Evolutionary conservation across 2,329 filamentous ascomycete genomes (phyloP).

Genomic region (Epichloe glyceriae): DNA sequence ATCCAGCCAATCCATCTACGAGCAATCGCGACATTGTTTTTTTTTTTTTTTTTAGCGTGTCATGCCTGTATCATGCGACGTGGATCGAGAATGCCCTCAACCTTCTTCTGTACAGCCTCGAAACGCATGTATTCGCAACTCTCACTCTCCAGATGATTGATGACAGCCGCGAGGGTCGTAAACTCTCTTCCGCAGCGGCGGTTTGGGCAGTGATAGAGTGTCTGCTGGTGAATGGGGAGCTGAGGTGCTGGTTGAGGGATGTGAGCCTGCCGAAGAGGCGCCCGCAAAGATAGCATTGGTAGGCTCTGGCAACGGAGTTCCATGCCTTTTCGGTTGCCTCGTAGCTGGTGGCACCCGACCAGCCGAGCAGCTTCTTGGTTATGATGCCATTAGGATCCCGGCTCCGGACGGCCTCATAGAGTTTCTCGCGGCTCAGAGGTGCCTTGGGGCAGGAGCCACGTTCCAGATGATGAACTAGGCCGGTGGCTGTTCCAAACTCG

Average conservation of each 20-base stretch:
- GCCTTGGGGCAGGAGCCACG: neutral
- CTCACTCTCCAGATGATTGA: neutral
- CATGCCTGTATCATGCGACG: neutral
- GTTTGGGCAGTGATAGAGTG: neutral
- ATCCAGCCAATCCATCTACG: neutral
- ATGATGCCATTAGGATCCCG: neutral
- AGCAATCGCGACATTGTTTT: neutral
- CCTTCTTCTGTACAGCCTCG: neutral
- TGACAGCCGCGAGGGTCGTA: neutral
- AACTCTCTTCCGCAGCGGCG: neutral
- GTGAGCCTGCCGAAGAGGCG: neutral
- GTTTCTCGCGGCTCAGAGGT: neutral
- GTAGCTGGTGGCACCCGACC: neutral
- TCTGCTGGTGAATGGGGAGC: neutral
- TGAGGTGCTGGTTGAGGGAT: neutral
- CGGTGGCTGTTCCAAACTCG: neutral
- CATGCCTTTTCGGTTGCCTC: neutral
- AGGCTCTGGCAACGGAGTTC: neutral
- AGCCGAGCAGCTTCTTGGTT: neutral
- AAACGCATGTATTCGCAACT: neutral
- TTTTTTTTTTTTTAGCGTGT: slow-evolving; percentile 19
- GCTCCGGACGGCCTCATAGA: neutral
- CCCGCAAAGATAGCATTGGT: neutral
- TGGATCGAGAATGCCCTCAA: neutral
- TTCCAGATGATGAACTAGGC: neutral